A percentile compares a stretch with the other conserved stretches of the same genome.
Evolutionary conservation across 2,329 filamentous ascomycete species (phyloP).

Genomic region (Pestalotiopsis sp.): DNA sequence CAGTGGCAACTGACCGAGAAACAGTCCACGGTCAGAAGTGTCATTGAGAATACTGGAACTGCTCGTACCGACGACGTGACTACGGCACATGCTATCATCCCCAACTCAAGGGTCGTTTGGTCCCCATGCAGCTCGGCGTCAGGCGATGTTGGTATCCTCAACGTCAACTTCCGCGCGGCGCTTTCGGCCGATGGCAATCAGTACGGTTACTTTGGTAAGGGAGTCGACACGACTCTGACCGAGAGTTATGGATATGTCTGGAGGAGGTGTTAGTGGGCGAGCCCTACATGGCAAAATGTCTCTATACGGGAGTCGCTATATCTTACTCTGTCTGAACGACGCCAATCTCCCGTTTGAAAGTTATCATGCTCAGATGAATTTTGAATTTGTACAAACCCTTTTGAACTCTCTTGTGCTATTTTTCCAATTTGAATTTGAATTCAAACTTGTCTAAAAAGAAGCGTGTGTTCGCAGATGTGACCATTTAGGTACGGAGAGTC

Average conservation of each 20-base stretch:
- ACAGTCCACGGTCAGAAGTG: slow-evolving; percentile 32
- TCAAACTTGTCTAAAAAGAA: no score
- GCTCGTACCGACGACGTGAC: slow-evolving; percentile 31
- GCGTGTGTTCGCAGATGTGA: no score
- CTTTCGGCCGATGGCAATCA: slow-evolving; percentile 32
- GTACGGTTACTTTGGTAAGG: slow-evolving; percentile 39
- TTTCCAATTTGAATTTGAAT: no score
- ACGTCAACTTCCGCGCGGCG: slow-evolving; percentile 44
- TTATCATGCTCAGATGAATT: no score
- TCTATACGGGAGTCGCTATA: neutral
- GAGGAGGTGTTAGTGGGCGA: slow-evolving; percentile 33
- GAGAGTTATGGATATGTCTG: slow-evolving; percentile 41
- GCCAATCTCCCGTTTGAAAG: no score
- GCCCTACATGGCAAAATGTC: neutral
- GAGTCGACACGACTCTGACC: slow-evolving; percentile 25
- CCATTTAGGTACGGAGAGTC: no score
- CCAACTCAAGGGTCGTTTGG: slow-evolving; percentile 32
- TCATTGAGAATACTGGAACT: slow-evolving; percentile 27
- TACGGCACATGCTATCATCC: slow-evolving; percentile 31
- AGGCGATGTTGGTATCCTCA: slow-evolving; percentile 39
- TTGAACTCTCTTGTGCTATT: no score
- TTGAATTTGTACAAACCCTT: no score
- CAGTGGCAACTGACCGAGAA: neutral
- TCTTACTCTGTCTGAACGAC: no score
- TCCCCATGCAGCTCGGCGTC: slow-evolving; percentile 35